Evolutionary conservation across 2,329 filamentous ascomycete genomes (phyloP), one percentile per base, ranked within the genome.

Genomic region (Ambrosiella beaveri): DNA sequence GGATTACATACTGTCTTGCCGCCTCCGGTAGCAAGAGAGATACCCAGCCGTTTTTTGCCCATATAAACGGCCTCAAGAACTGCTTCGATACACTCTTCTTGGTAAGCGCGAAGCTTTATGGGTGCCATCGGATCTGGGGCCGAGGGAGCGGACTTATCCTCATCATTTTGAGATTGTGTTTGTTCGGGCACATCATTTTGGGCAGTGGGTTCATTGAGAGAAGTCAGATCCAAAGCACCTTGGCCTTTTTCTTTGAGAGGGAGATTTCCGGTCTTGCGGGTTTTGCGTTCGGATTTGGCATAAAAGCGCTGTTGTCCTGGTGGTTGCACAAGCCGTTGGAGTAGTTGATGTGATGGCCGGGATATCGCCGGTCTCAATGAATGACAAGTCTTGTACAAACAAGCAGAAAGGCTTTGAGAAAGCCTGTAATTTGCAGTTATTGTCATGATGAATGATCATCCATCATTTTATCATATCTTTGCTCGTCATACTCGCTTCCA

Each of bases 61-160:
- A 79, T 70, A 2, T 78, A 68, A 0, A 95, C 68, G 58, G 88
- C 81, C 1, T 75, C 70, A 1, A 95, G 71, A 2, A 95, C 86
- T 0, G 88, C 82, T 65, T 86, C 80, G 61, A 96, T 94, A 66
- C 88, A 94, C 75, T 95, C 88, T 73, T 93, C 84, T 68, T 96
- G 90, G 66, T 95, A 96, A 64, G 85, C 75, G 63, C 89, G 85
- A 47, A 95, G 80, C 58, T 76, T 13, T 8, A 47, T 8, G 11
- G n/a, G 44, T 15, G 2, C 27, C 27, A 27, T 27, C 3, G 27
- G 27, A 27, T 27, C 27, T 27, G 44, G n/a, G n/a, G 53, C 41
- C 9, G 35, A 15, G 13, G 51, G 12, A 39, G 35, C 8, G 7
- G 13, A n/a, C 11, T 53, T 8, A 8, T 6, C n/a, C 15, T 15